These are phyloP conservation scores for Schizothecium vesticola DNA, from an alignment of 495 filamentous ascomycete species.

Conservation along the genomic window DNA sequence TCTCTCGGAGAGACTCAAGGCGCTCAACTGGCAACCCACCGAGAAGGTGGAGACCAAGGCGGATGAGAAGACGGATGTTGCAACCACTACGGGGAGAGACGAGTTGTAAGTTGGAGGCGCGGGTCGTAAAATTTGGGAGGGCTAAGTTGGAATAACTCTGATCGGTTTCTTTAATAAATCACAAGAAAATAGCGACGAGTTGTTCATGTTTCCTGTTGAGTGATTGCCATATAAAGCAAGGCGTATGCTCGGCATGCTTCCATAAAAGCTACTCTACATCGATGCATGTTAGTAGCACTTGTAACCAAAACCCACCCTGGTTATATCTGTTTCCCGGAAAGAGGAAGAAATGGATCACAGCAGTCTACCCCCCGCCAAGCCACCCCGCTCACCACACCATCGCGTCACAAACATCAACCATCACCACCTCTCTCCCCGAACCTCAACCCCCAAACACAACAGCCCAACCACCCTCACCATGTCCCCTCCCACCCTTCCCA, in stretches of 20 bases:
- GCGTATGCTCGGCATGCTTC: no score
- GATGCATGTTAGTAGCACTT: no score
- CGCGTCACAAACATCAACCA: background rate
- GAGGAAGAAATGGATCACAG: no score
- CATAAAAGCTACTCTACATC: no score
- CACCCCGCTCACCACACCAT: background rate
- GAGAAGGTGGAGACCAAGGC: conserved; percentile 41
- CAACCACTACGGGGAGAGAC: conserved; percentile 31
- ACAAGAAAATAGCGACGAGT: background rate
- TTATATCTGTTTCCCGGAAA: no score
- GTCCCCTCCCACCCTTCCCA: background rate
- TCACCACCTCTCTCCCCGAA: background rate
- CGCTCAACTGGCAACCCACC: conserved; percentile 66
- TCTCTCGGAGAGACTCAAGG: conserved; percentile 84
- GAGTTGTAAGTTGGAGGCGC: conserved; percentile 24
- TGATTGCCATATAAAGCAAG: background rate
- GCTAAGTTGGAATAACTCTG: background rate
- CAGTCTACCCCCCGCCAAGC: background rate
- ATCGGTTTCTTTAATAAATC: background rate
- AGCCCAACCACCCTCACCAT: background rate
- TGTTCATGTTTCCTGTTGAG: background rate
- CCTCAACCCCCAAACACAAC: no score
- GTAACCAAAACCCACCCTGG: no score
- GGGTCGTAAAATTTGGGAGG: background rate
- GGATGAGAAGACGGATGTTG: conserved; percentile 28